These are phyloP conservation scores for Saturnispora dispora DNA, from an alignment of 805 yeast genomes.

Conservation along the genomic window DNA sequence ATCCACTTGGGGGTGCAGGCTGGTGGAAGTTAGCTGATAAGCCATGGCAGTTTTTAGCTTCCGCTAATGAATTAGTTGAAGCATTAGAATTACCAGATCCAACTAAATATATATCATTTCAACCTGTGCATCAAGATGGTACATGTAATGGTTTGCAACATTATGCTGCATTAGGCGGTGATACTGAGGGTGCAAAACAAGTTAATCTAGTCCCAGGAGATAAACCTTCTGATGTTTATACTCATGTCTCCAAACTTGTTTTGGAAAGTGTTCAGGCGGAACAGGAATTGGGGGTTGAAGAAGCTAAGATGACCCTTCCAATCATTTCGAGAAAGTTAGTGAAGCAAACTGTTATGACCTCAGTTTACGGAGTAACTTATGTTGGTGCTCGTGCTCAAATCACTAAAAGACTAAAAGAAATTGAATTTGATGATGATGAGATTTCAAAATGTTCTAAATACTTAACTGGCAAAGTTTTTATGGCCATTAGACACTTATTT, in stretches of 20 bases:
- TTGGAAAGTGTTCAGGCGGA: slow-evolving; percentile 44
- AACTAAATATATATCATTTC: slow-evolving; percentile 53
- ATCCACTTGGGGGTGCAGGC: slow-evolving; percentile 48
- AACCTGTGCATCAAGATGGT: slow-evolving; percentile 82
- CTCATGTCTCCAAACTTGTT: slow-evolving; percentile 60
- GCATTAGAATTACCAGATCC: slow-evolving; percentile 60
- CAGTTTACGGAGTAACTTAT: slow-evolving; percentile 93
- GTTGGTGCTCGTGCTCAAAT: slow-evolving; percentile 91
- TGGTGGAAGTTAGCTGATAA: slow-evolving; percentile 74
- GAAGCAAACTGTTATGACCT: slow-evolving; percentile 97
- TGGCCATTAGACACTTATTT: slow-evolving; percentile 76
- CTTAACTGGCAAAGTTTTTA: slow-evolving; percentile 69
- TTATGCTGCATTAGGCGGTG: slow-evolving; percentile 84
- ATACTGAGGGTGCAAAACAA: slow-evolving; percentile 71
- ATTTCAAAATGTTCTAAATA: slow-evolving; percentile 44
- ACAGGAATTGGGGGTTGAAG: slow-evolving; percentile 42
- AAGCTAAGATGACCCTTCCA: slow-evolving; percentile 48
- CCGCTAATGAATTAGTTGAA: slow-evolving; percentile 55
- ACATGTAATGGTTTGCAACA: slow-evolving; percentile 83
- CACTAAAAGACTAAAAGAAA: slow-evolving; percentile 59
- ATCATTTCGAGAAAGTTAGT: slow-evolving; percentile 79
- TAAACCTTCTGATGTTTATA: slow-evolving; percentile 69
- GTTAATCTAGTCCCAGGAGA: slow-evolving; percentile 66
- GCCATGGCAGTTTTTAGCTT: slow-evolving; percentile 75
- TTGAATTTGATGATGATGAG: slow-evolving; percentile 33